Base-by-base conservation (phyloP, 2,329 filamentous ascomycete species). In the Rosellinia necatrix region DNA sequence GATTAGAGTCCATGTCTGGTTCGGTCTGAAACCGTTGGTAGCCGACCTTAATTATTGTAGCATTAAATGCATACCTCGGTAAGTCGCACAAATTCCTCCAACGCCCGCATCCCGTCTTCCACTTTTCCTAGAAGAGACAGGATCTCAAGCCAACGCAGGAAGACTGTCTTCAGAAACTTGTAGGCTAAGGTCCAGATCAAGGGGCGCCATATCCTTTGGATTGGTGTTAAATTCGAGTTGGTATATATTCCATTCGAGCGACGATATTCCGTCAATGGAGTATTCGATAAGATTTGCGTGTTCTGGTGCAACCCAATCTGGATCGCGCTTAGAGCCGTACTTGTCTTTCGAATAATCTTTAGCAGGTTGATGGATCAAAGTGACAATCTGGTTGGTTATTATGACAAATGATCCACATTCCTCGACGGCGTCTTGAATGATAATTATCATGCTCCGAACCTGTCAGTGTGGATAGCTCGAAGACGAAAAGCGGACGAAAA, bases 61-160 rank as follows among this genome's bases (percentile, higher is more conserved):
- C 12, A 10, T 53, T 34, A 2, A 41, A 53, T 1, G 35, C 42
- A 15, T 47, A 53, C 50, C 35, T 47, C 3, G 12, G 41, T 27
- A 49, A 42, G 7, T 1, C 22, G 25, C 17, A 43, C 6, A 29
- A 54, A 37, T 17, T 43, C 12, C 12, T 29, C 37, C 19, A 54
- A 3, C 21, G 37, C 9, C 12, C n/a, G 27, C 10, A 54, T 1
- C 25, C 50, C 43, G 2, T 37, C 37, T 12, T 17, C 7, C 6
- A 53, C 19, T 27, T 42, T 42, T 12, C 35, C 43, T 22, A 48
- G 15, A 2, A 53, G 43, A 27, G 42, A 48, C 21, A 53, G 9
- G 19, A 25, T 48, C 27, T 48, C 51, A 15, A 53, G 19, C 51
- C 51, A 53, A 27, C 29, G 29, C 12, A 55, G 52, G 40, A 49